Conservation (phyloP, 768 basidiomycete species). For the Piloderma croceum region DNA sequence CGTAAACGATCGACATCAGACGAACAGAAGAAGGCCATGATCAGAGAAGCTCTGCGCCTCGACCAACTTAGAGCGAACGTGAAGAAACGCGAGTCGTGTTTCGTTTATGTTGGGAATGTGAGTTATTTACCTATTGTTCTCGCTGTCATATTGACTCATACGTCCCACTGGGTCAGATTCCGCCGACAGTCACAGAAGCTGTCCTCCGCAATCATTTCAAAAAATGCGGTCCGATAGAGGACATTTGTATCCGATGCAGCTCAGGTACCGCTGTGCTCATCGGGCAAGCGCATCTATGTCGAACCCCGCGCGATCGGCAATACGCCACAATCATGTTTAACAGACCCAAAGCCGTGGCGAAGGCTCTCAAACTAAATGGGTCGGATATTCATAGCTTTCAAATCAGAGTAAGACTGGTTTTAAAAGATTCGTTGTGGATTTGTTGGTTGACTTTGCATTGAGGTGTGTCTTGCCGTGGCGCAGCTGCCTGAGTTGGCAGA, state of each 20-base stretch:
- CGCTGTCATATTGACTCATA: constrained; percentile 3
- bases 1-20: constrained; percentile 2
- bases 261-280: constrained; percentile 3
- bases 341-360: constrained; percentile 28
- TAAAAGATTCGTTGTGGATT: too few relatives aligned
- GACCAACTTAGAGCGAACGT: too few relatives aligned
- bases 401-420: constrained; percentile 34
- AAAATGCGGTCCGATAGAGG: constrained; percentile 30
- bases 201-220: constrained; percentile 31
- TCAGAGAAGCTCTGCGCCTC: too few relatives aligned
- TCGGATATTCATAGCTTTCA: constrained; percentile 29
- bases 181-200: constrained; percentile 29
- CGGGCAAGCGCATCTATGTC: constrained; percentile 27
- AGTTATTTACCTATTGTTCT: constrained; percentile 16
- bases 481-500: too few relatives aligned
- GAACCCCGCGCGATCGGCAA: constrained; percentile 35
- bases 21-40: not conserved
- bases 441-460: too few relatives aligned
- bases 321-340: constrained; percentile 51
- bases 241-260: constrained; percentile 36
- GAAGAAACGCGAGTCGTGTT: constrained; percentile 21
- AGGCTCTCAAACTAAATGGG: constrained; percentile 39
- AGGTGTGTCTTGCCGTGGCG: too few relatives aligned
- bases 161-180: constrained; percentile 24
- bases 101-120: constrained; percentile 62